Evolutionary conservation across 164 flowering plant species (phyloP), one percentile per base, ranked within the genome.

Genomic region (Tinospora cordifolia): DNA sequence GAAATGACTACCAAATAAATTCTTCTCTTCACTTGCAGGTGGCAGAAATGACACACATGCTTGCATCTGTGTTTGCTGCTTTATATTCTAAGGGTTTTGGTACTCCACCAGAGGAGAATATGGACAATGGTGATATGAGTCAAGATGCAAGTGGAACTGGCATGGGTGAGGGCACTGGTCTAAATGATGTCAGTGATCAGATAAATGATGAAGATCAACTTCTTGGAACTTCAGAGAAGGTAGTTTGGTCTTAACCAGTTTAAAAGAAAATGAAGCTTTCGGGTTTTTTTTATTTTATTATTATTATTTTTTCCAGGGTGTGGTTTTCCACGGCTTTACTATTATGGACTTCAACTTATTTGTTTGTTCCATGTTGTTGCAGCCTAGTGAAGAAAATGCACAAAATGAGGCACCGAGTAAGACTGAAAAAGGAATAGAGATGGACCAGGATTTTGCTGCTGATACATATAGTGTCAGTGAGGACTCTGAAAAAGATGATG

Each of bases 151-250:
- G 40, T 73, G 99, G 99, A 79, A 95, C 97, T 13, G 98, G 99
- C 69, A 89, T 95, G 96, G 98, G 98, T 13, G 99, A 95, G 70
- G 99, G 99, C 78, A 81, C 59, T 2, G 99, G 99, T 65, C 3
- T 70, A 25, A 89, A 87, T 64, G 99, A 95, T 79, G 98, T 95
- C 54, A 95, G 98, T 72, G 91, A 90, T 66, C 90, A 95, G 81
- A 88, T 95, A 69, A 73, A 36, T 27, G 91, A 95, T 80, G 98
- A 90, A 84, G 96, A 90, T 82, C 97, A 92, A 78, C 88, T 95
- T 71, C 87, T 87, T 67, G 98, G 98, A 24, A 47, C 82, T 69
- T 80, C 85, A 73, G 84, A 84, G 22, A 83, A 87, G 91, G 98
- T 90, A 67, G 27, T 40, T 69, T 59, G 38, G 39, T 62, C 22